These are phyloP conservation scores for Trifolium subterraneum DNA, from an alignment of 306 rosid genomes.

Conservation along the genomic window DNA sequence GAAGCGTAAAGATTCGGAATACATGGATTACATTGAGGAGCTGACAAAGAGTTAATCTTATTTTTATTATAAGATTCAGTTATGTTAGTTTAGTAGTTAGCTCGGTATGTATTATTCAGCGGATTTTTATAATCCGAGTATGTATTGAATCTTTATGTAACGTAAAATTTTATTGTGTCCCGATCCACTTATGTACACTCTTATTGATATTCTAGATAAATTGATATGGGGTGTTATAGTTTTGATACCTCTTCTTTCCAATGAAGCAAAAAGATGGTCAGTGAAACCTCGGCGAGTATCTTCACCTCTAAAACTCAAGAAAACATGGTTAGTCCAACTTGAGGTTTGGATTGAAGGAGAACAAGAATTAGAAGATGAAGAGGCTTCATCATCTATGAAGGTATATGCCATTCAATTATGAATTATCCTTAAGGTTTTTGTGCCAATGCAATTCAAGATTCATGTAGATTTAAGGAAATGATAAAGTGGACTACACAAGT, in stretches of 20 bases:
- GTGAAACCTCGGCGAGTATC: slow-evolving; percentile 46
- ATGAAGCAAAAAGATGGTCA: slow-evolving; percentile 44
- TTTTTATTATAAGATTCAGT: too few species aligned
- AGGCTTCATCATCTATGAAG: slow-evolving; percentile 26
- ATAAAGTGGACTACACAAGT: slow-evolving; percentile 11
- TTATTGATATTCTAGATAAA: too few species aligned
- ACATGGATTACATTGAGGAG: too few species aligned
- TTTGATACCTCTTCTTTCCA: slow-evolving; percentile 42
- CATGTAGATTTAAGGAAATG: slow-evolving; percentile 3
- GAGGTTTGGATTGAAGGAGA: not conserved
- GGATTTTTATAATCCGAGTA: too few species aligned
- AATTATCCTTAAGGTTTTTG: not conserved
- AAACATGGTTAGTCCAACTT: slow-evolving; percentile 45
- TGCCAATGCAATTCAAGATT: slow-evolving; percentile 3
- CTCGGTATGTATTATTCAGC: too few species aligned
- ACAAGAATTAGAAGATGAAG: slow-evolving; percentile 25
- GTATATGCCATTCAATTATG: slow-evolving; percentile 33
- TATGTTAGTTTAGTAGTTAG: too few species aligned
- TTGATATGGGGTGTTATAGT: too few species aligned
- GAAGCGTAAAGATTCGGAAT: too few species aligned
- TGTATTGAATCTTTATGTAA: too few species aligned
- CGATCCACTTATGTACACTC: too few species aligned
- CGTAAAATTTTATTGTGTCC: too few species aligned
- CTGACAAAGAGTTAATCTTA: too few species aligned
- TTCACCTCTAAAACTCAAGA: slow-evolving; percentile 46